phyloP scores from a whole-genome alignment of 345 rosid genomes.

The Isatis tinctoria region DNA sequence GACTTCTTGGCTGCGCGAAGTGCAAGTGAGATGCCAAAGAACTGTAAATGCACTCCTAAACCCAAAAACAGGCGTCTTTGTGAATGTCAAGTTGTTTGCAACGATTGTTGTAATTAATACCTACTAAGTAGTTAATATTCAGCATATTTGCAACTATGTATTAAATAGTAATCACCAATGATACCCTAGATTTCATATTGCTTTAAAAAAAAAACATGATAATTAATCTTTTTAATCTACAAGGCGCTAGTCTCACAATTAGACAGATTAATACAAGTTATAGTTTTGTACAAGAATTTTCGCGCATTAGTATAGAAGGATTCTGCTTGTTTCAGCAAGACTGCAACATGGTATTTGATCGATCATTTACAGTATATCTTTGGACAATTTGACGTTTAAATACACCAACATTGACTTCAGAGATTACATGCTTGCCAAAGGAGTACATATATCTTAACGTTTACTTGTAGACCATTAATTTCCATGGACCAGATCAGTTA shows the following conservation, averaged over 20 bases:
- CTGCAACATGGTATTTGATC: background rate
- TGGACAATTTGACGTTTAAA: background rate
- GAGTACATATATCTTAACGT: background rate
- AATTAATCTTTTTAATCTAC: too few relatives aligned
- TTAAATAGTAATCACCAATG: too few relatives aligned
- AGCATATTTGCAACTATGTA: too few relatives aligned
- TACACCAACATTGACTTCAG: background rate
- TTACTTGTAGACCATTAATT: background rate
- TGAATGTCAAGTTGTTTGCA: conserved; percentile 13
- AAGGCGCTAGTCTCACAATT: too few relatives aligned
- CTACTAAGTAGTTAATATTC: background rate
- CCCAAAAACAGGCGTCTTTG: conserved; percentile 14
- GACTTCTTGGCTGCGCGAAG: conserved; percentile 9
- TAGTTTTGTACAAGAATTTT: too few relatives aligned
- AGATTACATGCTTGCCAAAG: background rate
- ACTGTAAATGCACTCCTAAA: conserved; percentile 18
- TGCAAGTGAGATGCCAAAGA: conserved; percentile 16
- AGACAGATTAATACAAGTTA: too few relatives aligned
- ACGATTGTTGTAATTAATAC: conserved; percentile 1
- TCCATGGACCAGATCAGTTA: background rate
- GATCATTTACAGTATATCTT: background rate
- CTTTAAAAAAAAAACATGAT: too few relatives aligned
- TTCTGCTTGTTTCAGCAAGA: too few relatives aligned
- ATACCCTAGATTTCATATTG: too few relatives aligned
- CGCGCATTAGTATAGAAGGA: too few relatives aligned